Evolutionary conservation across 2,329 filamentous ascomycete genomes (phyloP).

Genomic region (Meredithiella fracta): DNA sequence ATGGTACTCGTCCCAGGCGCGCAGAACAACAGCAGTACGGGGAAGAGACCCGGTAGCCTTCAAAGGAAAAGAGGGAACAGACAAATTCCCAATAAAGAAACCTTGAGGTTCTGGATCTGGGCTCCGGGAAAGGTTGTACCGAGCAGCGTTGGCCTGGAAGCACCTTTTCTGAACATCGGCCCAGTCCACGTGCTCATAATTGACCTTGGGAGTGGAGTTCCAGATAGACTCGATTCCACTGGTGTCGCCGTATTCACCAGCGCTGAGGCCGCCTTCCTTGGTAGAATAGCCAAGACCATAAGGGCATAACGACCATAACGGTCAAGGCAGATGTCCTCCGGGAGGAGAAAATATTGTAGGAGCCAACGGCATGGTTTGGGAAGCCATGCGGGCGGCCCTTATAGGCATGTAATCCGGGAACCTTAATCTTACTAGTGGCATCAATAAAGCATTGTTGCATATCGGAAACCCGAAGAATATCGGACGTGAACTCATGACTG

Average conservation of each 20-base stretch:
- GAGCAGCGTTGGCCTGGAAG: constrained; percentile 57
- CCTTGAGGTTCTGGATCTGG: constrained; percentile 26
- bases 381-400: constrained; percentile 68
- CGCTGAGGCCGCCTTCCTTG: constrained; percentile 62
- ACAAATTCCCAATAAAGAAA: constrained; percentile 31
- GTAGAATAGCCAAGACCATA: constrained; percentile 80
- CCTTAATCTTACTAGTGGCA: constrained; percentile 40
- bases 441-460: constrained; percentile 70
- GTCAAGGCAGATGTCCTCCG: constrained; percentile 83
- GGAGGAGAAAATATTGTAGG: constrained; percentile 65
- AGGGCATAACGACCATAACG: constrained; percentile 69
- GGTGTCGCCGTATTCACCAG: constrained; percentile 69
- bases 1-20: constrained; percentile 64
- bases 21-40: constrained; percentile 63
- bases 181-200: constrained; percentile 67
- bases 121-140: constrained; percentile 23
- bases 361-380: constrained; percentile 72
- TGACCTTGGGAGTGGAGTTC: constrained; percentile 52
- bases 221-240: constrained; percentile 71
- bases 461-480: constrained; percentile 39
- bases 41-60: constrained; percentile 20
- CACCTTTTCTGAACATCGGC: constrained; percentile 61
- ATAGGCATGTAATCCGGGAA: constrained; percentile 59
- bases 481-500: constrained; percentile 26
- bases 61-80: constrained; percentile 14